These are phyloP conservation scores for Gigaspora rosea DNA, from an alignment of 192 early-diverging fungal genomes.

Conservation along the genomic window DNA sequence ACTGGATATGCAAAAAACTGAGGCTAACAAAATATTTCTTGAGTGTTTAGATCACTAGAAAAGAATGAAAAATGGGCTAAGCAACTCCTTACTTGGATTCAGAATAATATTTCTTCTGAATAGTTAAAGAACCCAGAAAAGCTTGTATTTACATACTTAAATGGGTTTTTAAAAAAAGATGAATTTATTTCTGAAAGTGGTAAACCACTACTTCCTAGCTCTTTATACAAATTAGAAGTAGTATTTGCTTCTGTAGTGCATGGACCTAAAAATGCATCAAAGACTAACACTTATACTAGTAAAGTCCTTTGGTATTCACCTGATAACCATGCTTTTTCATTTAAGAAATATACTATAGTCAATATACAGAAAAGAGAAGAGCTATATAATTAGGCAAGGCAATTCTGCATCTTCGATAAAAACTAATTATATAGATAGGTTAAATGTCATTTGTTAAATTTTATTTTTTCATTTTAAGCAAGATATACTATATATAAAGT, in stretches of 20 bases:
- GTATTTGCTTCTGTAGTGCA: background rate
- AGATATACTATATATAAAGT: too few species aligned
- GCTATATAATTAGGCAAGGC: background rate
- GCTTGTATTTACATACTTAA: background rate
- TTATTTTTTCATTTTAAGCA: too few species aligned
- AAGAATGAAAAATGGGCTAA: background rate
- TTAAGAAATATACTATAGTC: background rate
- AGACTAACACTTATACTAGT: background rate
- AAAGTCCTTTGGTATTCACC: background rate
- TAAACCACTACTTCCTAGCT: too few species aligned
- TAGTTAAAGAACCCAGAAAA: background rate
- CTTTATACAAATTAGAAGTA: background rate
- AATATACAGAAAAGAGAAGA: background rate
- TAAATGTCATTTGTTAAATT: too few species aligned
- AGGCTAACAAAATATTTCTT: background rate
- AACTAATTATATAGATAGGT: constrained; percentile 5
- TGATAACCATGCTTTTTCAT: background rate
- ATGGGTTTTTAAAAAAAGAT: background rate
- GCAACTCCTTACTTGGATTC: constrained; percentile 19
- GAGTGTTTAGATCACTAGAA: constrained; percentile 14
- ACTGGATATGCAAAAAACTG: too few species aligned
- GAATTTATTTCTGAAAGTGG: too few species aligned
- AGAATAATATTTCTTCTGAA: background rate
- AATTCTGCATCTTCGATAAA: background rate
- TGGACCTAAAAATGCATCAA: background rate